Conservation (phyloP, 2,329 filamentous ascomycete species). For the Magnaporthiopsis rhizophila region DNA sequence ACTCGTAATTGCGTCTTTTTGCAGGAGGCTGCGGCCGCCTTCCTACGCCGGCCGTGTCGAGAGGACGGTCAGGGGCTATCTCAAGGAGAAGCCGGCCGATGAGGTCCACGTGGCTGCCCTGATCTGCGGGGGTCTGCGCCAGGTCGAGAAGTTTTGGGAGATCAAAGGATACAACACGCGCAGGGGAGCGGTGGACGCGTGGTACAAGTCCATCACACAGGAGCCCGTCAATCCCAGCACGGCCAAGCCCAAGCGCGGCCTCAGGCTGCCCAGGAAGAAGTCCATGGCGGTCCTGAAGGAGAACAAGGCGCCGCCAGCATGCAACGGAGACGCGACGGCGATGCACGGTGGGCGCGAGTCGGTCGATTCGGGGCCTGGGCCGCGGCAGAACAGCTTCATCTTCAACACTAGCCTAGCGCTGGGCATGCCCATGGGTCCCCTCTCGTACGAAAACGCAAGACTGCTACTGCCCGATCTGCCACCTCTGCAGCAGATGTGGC, state of each 20-base stretch:
- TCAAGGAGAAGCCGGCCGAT: conserved; percentile 54
- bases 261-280: conserved; percentile 53
- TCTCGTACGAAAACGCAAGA: conserved; percentile 42
- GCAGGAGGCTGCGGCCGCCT: conserved; percentile 52
- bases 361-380: conserved; percentile 16
- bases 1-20: conserved; percentile 56
- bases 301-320: conserved; percentile 10
- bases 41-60: conserved; percentile 58
- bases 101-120: conserved; percentile 55
- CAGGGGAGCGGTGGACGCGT: conserved; percentile 49
- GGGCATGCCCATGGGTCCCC: conserved; percentile 54
- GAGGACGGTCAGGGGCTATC: conserved; percentile 53
- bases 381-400: conserved; percentile 30
- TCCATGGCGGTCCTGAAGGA: conserved; percentile 32
- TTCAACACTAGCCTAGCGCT: conserved; percentile 52
- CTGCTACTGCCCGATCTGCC: conserved; percentile 48
- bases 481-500: conserved; percentile 52
- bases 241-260: conserved; percentile 41
- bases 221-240: conserved; percentile 32
- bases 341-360: background rate
- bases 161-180: conserved; percentile 57
- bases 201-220: conserved; percentile 46
- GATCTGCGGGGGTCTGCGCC: conserved; percentile 51
- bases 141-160: conserved; percentile 58
- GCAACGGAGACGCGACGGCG: background rate